Percentiles rank a stretch among this genome's conserved stretches.
Evolutionary conservation across 257 asterid genomes (phyloP).

Genomic region (Solanum corneliomulleri): DNA sequence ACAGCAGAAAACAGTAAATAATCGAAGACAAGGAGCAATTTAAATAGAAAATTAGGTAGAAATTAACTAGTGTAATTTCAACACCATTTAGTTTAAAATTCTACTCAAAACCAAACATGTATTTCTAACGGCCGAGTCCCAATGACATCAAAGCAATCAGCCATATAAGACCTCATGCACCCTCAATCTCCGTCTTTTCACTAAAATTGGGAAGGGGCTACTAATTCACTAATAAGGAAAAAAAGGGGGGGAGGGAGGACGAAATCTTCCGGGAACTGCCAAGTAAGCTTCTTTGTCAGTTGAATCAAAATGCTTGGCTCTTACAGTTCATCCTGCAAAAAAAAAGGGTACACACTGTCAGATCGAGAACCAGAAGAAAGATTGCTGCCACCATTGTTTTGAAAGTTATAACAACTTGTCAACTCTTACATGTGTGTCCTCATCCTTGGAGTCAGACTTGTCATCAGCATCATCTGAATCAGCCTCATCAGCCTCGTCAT

Average conservation of each 20-base stretch:
- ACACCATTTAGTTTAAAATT: background rate
- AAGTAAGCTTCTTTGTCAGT: conserved; percentile 2
- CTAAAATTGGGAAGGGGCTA: conserved; percentile 9
- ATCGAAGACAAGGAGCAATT: background rate
- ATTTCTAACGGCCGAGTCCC: conserved; percentile 3
- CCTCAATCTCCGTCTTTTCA: conserved; percentile 16
- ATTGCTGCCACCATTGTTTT: background rate
- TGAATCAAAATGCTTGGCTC: conserved; percentile 3
- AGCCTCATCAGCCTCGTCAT: conserved; percentile 24
- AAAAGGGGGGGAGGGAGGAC: background rate
- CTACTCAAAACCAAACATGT: background rate
- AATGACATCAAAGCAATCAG: conserved; percentile 4
- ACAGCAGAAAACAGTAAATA: background rate
- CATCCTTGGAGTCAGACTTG: conserved; percentile 29
- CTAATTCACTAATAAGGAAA: conserved; percentile 1
- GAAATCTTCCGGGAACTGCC: background rate
- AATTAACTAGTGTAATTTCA: background rate
- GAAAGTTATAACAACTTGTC: background rate
- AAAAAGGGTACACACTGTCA: background rate
- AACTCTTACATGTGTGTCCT: conserved; percentile 43
- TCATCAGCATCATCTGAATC: conserved; percentile 30
- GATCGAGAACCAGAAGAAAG: background rate
- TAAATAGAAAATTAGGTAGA: background rate
- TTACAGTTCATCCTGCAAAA: conserved; percentile 72
- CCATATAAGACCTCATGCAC: conserved; percentile 16